Evolutionary conservation across 2,329 filamentous ascomycete species (phyloP).

Genomic region (Waltergamsia citrina): DNA sequence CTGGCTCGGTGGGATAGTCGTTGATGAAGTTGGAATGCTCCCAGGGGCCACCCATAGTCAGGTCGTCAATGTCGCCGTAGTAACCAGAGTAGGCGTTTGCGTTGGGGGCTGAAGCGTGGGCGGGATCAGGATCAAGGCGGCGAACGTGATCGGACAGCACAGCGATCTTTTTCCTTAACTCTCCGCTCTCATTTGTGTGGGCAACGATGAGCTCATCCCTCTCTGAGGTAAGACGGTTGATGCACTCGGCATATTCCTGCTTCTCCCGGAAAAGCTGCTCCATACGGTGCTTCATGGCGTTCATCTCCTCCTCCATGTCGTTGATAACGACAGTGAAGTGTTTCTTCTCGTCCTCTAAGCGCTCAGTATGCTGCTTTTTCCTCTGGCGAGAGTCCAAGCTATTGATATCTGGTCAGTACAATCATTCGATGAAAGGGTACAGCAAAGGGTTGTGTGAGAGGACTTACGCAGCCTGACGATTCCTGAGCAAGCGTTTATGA

Average conservation of each 20-base stretch:
- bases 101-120: conserved; percentile 26
- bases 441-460: conserved; percentile 1
- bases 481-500: conserved; percentile 88
- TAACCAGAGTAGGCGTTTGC: conserved; percentile 57
- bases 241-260: conserved; percentile 64
- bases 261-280: conserved; percentile 65
- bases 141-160: conserved; percentile 67
- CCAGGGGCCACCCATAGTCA: conserved; percentile 76
- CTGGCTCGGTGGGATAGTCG: conserved; percentile 55
- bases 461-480: conserved; percentile 89
- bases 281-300: conserved; percentile 57
- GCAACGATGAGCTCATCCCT: conserved; percentile 85
- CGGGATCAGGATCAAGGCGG: conserved; percentile 54
- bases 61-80: conserved; percentile 74
- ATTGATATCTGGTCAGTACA: conserved; percentile 8
- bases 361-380: conserved; percentile 97
- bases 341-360: conserved; percentile 96
- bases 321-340: conserved; percentile 68
- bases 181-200: conserved; percentile 83
- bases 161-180: conserved; percentile 85
- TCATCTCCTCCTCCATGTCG: conserved; percentile 70
- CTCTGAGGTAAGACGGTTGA: conserved; percentile 70
- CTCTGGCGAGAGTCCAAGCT: conserved; percentile 93
- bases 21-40: conserved; percentile 65
- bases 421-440: too few species aligned